These are phyloP conservation scores for Lentinula boryana DNA, from an alignment of 768 basidiomycete species.

Conservation along the genomic window DNA sequence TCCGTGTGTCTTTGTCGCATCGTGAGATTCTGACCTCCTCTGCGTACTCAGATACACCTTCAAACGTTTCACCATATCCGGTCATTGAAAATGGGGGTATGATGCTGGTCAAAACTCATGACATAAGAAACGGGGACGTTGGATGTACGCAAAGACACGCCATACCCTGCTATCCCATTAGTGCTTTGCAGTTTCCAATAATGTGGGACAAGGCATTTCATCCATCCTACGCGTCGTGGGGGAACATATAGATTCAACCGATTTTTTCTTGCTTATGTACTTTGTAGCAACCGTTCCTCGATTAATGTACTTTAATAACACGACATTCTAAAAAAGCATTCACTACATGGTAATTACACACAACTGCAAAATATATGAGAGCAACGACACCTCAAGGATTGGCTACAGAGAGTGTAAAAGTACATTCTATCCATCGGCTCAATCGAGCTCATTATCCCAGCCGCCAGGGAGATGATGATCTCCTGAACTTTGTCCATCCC, in stretches of 20 bases:
- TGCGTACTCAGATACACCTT: slow-evolving; percentile 55
- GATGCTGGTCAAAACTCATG: background rate
- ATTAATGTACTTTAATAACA: slow-evolving; percentile 1
- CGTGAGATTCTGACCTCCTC: background rate
- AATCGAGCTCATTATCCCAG: slow-evolving; percentile 29
- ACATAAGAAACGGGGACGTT: too few relatives aligned
- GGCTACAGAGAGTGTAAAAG: background rate
- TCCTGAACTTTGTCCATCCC: background rate
- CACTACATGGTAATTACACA: background rate
- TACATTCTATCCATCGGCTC: slow-evolving; percentile 2
- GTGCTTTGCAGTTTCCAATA: too few relatives aligned
- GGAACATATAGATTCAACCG: too few relatives aligned
- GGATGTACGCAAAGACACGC: too few relatives aligned
- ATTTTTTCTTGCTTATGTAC: background rate
- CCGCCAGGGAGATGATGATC: slow-evolving; percentile 23
- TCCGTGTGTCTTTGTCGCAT: background rate
- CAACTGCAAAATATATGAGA: background rate
- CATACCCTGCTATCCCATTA: too few relatives aligned
- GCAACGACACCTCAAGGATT: background rate
- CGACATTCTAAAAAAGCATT: background rate
- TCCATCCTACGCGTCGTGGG: too few relatives aligned
- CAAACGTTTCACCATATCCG: slow-evolving; percentile 58
- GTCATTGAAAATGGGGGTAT: background rate
- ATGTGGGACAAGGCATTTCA: too few relatives aligned
- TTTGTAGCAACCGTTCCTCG: background rate